phyloP scores from a whole-genome alignment of 768 basidiomycete genomes.

The Exsudoporus frostii region DNA sequence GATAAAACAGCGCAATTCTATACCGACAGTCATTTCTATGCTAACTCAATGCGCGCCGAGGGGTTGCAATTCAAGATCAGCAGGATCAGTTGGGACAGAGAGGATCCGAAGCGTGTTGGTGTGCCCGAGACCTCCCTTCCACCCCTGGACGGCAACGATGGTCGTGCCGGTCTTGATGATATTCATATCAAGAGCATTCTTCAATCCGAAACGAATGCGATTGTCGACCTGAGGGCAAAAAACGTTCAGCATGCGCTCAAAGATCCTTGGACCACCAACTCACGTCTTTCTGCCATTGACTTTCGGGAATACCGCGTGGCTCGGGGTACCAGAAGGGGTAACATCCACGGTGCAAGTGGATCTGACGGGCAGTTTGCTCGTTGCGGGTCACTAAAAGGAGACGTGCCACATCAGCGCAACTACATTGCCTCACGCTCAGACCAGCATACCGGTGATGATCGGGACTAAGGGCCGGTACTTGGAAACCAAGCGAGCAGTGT shows the following conservation, averaged over 20 bases:
- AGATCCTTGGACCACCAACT: conserved; percentile 25
- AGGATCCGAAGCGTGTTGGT: conserved; percentile 88
- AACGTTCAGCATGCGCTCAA: conserved; percentile 10
- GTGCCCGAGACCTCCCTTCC: conserved; percentile 97
- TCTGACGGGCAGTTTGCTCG: conserved; percentile 92
- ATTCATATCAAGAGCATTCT: conserved; percentile 76
- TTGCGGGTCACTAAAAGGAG: conserved; percentile 79
- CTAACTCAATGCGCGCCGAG: conserved; percentile 34
- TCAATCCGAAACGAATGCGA: conserved; percentile 85
- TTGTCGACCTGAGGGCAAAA: conserved; percentile 65
- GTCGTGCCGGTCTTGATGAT: conserved; percentile 87
- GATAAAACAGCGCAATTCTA: conserved; percentile 10
- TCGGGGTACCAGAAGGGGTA: conserved; percentile 98
- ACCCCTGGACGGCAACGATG: conserved; percentile 96
- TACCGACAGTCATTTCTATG: conserved; percentile 6
- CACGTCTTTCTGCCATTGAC: conserved; percentile 98
- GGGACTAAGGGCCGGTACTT: conserved; percentile 94
- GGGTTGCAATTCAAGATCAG: conserved; percentile 74
- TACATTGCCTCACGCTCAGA: neutral
- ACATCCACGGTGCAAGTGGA: conserved; percentile 93
- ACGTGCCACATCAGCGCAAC: conserved; percentile 4
- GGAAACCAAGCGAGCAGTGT: conserved; percentile 92
- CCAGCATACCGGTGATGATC: conserved; percentile 81
- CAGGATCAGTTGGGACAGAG: conserved; percentile 76
- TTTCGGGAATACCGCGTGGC: conserved; percentile 80